Base-by-base conservation (phyloP, 768 basidiomycete species). In the Calocybe indica region DNA sequence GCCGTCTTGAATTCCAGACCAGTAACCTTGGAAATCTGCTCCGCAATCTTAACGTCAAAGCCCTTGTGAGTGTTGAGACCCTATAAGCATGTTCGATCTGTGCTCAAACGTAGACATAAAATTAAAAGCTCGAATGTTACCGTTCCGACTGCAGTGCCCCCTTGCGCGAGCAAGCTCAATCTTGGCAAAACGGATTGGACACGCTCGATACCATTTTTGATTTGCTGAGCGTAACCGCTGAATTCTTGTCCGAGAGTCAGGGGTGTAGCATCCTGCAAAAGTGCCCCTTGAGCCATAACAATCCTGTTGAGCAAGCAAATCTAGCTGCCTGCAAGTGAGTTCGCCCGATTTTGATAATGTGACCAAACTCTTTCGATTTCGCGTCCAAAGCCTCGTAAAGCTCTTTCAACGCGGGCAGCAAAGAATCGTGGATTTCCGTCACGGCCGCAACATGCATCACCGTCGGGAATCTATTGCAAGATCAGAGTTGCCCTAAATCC, bases 381-480 rank as follows among this genome's bases (percentile, higher is more conserved):
- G 73, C 79, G 47, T 87, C 79, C 42, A 99, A 72, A 5, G 89
- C 92, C 63, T 88, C 84, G 42, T 84, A 84, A 35, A 99, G 80
- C 61, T 86, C 84, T 34, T 74, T 76, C 29, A 99, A 71, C 22
- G 94, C 92, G 34, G 96, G 96, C 49, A 99, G 66, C 41, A 99
- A 75, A 37, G 78, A 76, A 28, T 76, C 68, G 62, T 79, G 76
- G 55, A 99, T 80, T 66, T 98, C 96, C 22, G 81, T 84, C 34
- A 95, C 93, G 33, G 92, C 92, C 36, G 96, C 92, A 49, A 99
- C 82, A 67, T 99, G 96, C 96, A 99, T 99, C 9, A 87, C 96
- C 22, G 96, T 99, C 6, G 96, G 96, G 80, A 98, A 99, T 29
- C 93, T 96, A 58, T 22, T 34, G 22, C 22, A 22, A 22, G 22